Evolutionary conservation across 202 grass and related monocot genomes (phyloP).

Genomic region (Saccharum hybrid): DNA sequence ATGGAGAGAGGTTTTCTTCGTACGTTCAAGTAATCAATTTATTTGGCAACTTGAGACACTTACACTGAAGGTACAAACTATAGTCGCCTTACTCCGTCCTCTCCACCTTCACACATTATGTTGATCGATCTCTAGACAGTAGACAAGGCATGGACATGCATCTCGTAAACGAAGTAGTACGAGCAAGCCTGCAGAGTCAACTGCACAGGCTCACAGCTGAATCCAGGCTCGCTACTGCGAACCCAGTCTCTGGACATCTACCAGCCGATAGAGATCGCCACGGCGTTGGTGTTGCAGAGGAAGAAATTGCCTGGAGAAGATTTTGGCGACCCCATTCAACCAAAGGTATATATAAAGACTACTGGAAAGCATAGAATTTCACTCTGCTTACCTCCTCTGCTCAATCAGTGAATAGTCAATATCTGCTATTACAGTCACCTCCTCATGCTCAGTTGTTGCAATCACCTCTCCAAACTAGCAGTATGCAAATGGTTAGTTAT

Average conservation of each 20-base stretch:
- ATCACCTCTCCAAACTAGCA: conserved; percentile 96
- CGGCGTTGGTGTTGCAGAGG: conserved; percentile 73
- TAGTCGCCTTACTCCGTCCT: conserved; percentile 32
- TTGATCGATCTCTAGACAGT: background rate
- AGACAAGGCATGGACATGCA: background rate
- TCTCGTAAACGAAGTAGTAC: background rate
- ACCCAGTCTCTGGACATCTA: conserved; percentile 74
- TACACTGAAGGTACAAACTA: background rate
- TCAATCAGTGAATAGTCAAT: conserved; percentile 95
- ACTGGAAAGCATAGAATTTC: background rate
- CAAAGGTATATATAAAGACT: background rate
- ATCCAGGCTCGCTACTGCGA: conserved; percentile 44
- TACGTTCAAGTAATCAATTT: background rate
- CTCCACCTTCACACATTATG: background rate
- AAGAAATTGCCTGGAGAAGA: conserved; percentile 68
- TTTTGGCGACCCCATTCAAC: background rate
- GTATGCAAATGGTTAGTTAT: conserved; percentile 2
- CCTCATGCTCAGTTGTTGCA: conserved; percentile 85
- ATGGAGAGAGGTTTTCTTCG: background rate
- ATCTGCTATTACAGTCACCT: conserved; percentile 72
- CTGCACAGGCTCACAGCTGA: background rate
- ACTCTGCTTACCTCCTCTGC: conserved; percentile 63
- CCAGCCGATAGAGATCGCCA: conserved; percentile 87
- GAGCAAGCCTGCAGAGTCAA: background rate
- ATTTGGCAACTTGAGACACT: background rate